These are phyloP conservation scores for Salix udensis DNA, from an alignment of 345 rosid species.

Conservation along the genomic window DNA sequence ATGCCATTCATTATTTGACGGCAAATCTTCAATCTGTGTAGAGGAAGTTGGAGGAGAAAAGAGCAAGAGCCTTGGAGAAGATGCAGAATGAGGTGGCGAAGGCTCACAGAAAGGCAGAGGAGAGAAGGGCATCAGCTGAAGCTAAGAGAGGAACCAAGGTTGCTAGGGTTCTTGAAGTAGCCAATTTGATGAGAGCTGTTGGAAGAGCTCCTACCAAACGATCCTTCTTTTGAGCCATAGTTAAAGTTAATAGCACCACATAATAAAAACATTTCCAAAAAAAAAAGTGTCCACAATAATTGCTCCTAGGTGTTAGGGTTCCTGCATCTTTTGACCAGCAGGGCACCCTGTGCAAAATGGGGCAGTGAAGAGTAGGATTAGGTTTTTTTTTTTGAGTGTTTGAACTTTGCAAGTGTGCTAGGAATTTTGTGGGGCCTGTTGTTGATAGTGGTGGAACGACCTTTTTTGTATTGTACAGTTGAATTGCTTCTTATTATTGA, in stretches of 20 bases:
- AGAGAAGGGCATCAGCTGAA: constrained; percentile 85
- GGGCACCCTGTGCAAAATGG: constrained; percentile 5
- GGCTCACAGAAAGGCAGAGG: constrained; percentile 86
- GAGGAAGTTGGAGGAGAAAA: constrained; percentile 96
- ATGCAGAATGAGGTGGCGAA: constrained; percentile 82
- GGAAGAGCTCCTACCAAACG: constrained; percentile 83
- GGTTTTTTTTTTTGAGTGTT: background rate
- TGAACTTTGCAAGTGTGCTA: constrained; percentile 2
- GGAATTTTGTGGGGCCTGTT: constrained; percentile 6
- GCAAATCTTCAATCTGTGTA: constrained; percentile 17
- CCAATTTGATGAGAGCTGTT: constrained; percentile 90
- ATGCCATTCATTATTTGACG: background rate
- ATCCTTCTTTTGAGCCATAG: constrained; percentile 53
- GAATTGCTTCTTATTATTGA: background rate
- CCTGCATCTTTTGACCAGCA: constrained; percentile 17
- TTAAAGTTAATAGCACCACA: background rate
- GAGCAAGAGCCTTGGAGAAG: constrained; percentile 77
- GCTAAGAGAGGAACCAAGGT: constrained; percentile 74
- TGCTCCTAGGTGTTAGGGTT: background rate
- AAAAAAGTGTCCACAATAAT: background rate
- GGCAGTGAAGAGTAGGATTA: constrained; percentile 1
- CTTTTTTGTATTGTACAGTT: constrained; percentile 10
- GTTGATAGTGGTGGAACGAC: constrained; percentile 2
- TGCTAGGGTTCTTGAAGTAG: constrained; percentile 63
- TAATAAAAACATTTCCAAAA: background rate